phyloP scores from a whole-genome alignment of 768 basidiomycete genomes.

The Trichaptum fuscoviolaceum region DNA sequence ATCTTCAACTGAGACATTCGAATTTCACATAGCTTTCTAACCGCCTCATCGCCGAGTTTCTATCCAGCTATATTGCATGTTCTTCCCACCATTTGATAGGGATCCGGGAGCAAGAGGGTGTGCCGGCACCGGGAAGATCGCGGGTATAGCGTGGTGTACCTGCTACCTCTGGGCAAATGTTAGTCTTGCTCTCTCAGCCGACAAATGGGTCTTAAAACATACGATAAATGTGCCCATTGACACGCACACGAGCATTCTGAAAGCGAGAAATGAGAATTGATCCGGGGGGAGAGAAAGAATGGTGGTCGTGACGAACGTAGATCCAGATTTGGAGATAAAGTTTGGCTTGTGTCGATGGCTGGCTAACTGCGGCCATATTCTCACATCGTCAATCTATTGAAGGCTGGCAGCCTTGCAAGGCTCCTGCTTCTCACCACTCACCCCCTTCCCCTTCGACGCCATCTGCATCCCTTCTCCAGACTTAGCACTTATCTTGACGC shows the following conservation, averaged over 20 bases:
- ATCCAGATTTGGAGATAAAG: not conserved
- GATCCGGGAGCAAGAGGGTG: not conserved
- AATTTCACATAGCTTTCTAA: not conserved
- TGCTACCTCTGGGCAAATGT: not conserved
- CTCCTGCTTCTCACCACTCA: not conserved
- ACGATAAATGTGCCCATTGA: too few relatives aligned
- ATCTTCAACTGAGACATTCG: not conserved
- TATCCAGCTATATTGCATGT: not conserved
- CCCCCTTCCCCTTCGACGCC: not conserved
- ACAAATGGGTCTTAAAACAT: too few relatives aligned
- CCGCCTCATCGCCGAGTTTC: not conserved
- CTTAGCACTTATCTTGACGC: not conserved
- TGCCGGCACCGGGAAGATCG: not conserved
- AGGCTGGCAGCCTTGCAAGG: not conserved
- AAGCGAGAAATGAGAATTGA: not conserved
- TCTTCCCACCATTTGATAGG: not conserved
- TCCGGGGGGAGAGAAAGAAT: not conserved
- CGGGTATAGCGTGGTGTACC: not conserved
- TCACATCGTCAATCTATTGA: not conserved
- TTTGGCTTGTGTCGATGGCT: not conserved
- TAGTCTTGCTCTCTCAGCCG: too few relatives aligned
- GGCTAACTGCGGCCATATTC: slow-evolving; percentile 1
- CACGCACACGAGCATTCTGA: not conserved
- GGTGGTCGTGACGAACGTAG: not conserved
- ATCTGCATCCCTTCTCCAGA: not conserved